Base-by-base conservation (phyloP, 2,329 filamentous ascomycete species). In the Cadophora gregata region DNA sequence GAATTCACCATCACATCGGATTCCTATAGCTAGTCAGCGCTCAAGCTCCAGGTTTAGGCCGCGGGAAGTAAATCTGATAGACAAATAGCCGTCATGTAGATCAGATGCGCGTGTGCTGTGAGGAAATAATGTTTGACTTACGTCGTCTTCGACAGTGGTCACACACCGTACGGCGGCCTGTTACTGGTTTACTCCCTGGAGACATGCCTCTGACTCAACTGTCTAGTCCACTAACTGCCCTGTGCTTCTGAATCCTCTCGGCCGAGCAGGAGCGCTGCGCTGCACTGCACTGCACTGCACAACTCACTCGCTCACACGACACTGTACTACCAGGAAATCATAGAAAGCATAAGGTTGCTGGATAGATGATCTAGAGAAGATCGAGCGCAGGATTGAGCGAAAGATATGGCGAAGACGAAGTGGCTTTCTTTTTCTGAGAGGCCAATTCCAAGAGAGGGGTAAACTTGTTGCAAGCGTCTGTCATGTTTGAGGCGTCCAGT, bases 121-220 rank as follows among this genome's bases (percentile, higher is more conserved):
- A 42, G 19, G 14, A 16, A 4, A 16, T 4, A 16, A 4, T 3
- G 4, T 42, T 16, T 42, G 45, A 76, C 80, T 68, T 77, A 81
- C 81, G 75, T 70, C 81, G 76, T 70, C 79, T 74, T 62, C 81
- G 78, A 72, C 81, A 83, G 69, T 82, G 80, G 67, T 83, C 81
- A 71, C 81, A 83, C 38, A 82, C 81, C 33, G 77, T 81, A 45
- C 80, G 77, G 21, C 68, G 70, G 14, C 62, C 64, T 29, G 64
- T 59, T 25, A 61, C 65, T 69, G 72, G 63, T 63, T 71, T 74
- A 29, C 50, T 69, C 48, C 73, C 73, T 67, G 73, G 68, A 66
- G 74, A 72, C 73, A 76, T 76, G 63, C 67, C 70, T 73, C 65
- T 63, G 2, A 21, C 2, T 19, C 14, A 5, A n/a, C 38, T n/a